phyloP scores from a whole-genome alignment of 1,139 yeast genomes.

The Candida sp. region DNA sequence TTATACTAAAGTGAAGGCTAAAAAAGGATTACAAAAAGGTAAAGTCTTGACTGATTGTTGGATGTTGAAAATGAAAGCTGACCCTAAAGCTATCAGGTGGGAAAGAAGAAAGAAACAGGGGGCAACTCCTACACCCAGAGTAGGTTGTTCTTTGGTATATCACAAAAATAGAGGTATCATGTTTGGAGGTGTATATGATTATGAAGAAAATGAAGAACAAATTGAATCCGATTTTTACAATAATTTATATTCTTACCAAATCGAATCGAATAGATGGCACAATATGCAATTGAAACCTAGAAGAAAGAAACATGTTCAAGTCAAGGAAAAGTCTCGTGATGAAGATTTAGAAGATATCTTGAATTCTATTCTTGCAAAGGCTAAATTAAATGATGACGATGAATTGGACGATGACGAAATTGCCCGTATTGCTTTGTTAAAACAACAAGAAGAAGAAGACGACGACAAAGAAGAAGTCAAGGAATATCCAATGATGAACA shows the following conservation, averaged over 20 bases:
- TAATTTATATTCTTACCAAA: constrained; percentile 75
- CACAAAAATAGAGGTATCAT: constrained; percentile 92
- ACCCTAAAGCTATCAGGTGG: constrained; percentile 77
- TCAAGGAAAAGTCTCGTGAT: constrained; percentile 57
- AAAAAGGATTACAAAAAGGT: constrained; percentile 87
- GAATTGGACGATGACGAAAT: constrained; percentile 41
- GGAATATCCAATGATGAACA: constrained; percentile 57
- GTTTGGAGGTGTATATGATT: constrained; percentile 96
- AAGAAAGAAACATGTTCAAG: constrained; percentile 43
- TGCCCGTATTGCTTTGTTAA: constrained; percentile 37
- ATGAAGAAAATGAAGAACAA: constrained; percentile 92
- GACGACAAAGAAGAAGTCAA: constrained; percentile 29
- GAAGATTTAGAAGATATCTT: constrained; percentile 82
- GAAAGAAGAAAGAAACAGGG: constrained; percentile 91
- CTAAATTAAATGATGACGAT: constrained; percentile 61
- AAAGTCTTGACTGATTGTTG: constrained; percentile 88
- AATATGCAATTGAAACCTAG: constrained; percentile 66
- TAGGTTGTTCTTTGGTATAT: constrained; percentile 87
- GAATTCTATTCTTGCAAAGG: constrained; percentile 69
- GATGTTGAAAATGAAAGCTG: constrained; percentile 85
- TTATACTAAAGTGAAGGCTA: constrained; percentile 88
- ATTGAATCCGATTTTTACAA: constrained; percentile 84
- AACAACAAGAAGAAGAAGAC: constrained; percentile 34
- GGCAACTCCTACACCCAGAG: constrained; percentile 85
- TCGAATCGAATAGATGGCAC: constrained; percentile 89